Evolutionary conservation across 2,329 filamentous ascomycete genomes (phyloP), one percentile per base, ranked within the genome.

Genomic region (Helotiales sp.): DNA sequence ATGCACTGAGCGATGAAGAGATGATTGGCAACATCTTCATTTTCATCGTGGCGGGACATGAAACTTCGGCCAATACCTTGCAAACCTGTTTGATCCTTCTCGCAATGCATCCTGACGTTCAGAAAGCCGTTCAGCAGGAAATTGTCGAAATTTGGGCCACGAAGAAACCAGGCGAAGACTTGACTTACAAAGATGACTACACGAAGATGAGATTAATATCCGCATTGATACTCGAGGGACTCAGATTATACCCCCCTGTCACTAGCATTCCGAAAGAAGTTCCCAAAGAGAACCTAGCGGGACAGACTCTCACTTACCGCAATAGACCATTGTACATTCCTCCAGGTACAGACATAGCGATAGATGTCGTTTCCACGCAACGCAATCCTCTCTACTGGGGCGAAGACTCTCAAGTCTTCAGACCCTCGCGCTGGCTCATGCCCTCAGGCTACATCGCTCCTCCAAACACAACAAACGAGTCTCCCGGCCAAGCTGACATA

Each of bases 21-120:
- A 88, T 93, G 66, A 80, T 91, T 49, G 90, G 90, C 61, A 93
- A 93, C 74, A 87, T 90, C 34, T 89, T 89, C 69, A 81, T 89
- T 72, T 86, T 87, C 77, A 82, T 85, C 67, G 82, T 93, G 1
- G 91, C 92, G 0, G 92, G 91, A 15, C 91, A 94, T 77, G 92
- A 94, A 77, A 93, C 91, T 1, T 90, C 91, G 1, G 91, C 91
- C 61, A 92, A 91, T 77, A 85, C 87, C 3, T 81, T 93, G 45
- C 89, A 93, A 78, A 93, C 91, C 75, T 83, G 87, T 3, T 78
- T 93, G 7, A 75, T 92, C 34, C 83, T 87, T 70, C 84, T 94
- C 3, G 91, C 91, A 15, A 84, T 86, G 73, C 84, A 90, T 70
- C 86, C 87, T 15, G 77, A 82, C 0, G 84, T 85, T 1, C 91